These are phyloP conservation scores for Blastobotrys capitulatus DNA, from an alignment of 1,139 yeast species.

Conservation along the genomic window DNA sequence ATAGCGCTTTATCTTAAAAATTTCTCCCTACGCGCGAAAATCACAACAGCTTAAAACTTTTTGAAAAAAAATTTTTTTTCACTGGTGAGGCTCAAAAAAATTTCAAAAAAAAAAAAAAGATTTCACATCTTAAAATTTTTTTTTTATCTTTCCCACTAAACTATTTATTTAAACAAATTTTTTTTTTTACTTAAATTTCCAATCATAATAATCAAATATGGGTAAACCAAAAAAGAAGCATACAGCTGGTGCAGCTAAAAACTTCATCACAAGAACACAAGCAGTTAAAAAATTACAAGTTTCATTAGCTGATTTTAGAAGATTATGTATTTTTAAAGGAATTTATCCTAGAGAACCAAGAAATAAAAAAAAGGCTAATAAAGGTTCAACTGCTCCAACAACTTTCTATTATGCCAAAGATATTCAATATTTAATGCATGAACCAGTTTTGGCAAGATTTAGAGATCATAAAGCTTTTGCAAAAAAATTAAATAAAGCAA, in stretches of 20 bases:
- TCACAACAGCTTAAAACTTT: no score
- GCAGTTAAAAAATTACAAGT: conserved; percentile 91
- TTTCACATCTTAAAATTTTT: no score
- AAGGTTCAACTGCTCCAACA: conserved; percentile 92
- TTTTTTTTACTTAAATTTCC: conserved; percentile 5
- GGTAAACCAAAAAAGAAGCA: conserved; percentile 63
- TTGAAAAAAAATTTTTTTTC: no score
- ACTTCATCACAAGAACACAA: conserved; percentile 90
- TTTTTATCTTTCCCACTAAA: not conserved
- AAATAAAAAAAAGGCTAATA: conserved; percentile 93
- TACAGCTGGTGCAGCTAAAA: conserved; percentile 83
- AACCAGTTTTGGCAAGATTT: conserved; percentile 86
- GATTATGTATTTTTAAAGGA: conserved; percentile 96
- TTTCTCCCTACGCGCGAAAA: no score
- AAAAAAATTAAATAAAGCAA: conserved; percentile 79
- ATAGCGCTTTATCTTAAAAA: no score
- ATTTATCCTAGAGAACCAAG: conserved; percentile 88
- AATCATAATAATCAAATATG: conserved; percentile 5
- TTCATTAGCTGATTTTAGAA: conserved; percentile 95
- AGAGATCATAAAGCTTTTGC: conserved; percentile 95
- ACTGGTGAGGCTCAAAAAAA: no score
- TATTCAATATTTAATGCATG: conserved; percentile 91
- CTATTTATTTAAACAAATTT: not conserved
- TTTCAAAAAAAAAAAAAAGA: no score
- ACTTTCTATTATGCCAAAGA: conserved; percentile 94